These are phyloP conservation scores for Glomus cerebriforme DNA, from an alignment of 192 early-diverging fungal species.

Conservation along the genomic window DNA sequence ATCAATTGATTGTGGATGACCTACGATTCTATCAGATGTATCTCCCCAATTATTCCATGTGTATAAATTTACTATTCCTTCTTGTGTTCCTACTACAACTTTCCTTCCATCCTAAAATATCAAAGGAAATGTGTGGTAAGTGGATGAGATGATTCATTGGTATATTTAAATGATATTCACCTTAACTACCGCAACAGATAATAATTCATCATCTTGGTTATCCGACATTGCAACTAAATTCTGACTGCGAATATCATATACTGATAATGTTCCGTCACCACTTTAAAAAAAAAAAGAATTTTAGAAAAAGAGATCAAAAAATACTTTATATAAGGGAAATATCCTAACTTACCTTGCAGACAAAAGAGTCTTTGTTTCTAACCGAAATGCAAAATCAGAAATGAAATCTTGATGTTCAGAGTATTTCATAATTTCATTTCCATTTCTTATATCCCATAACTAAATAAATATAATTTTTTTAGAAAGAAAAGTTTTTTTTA, in stretches of 20 bases:
- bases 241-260: conserved; percentile 88
- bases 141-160: not conserved
- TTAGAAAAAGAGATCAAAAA: not conserved
- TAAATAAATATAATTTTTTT: conserved; percentile 32
- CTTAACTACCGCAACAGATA: conserved; percentile 77
- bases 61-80: conserved; percentile 86
- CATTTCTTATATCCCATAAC: conserved; percentile 89
- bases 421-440: conserved; percentile 76
- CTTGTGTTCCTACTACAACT: conserved; percentile 89
- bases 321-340: not conserved
- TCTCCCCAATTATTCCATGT: conserved; percentile 92
- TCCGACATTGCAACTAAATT: conserved; percentile 86
- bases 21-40: conserved; percentile 89
- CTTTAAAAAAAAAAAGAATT: conserved; percentile 39
- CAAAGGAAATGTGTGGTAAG: not conserved
- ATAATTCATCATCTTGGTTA: conserved; percentile 93
- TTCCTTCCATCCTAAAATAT: conserved; percentile 70
- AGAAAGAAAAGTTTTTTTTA: not conserved
- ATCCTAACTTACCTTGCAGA: conserved; percentile 56
- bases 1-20: conserved; percentile 92
- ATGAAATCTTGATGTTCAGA: conserved; percentile 92
- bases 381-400: conserved; percentile 77
- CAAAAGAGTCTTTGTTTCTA: conserved; percentile 76
- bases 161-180: conserved; percentile 35
- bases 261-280: conserved; percentile 89